A percentile compares a stretch with the other conserved stretches of the same genome.
Conservation (phyloP, 1,139 yeast species). For the Candida gigantensis region DNA sequence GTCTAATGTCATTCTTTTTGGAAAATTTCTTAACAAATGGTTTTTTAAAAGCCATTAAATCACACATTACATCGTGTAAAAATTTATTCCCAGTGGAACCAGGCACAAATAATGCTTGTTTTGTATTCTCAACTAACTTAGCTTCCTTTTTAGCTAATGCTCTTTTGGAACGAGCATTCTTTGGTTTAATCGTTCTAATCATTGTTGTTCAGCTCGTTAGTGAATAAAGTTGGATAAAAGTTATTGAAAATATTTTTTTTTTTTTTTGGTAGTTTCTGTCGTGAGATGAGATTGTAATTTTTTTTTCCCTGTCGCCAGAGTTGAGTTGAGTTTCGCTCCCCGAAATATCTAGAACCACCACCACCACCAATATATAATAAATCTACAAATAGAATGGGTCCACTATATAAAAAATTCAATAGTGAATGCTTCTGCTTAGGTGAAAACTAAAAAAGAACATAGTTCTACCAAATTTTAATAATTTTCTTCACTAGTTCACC, state of each 20-base stretch:
- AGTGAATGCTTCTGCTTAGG: no score
- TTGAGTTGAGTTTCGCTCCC: not conserved
- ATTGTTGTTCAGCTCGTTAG: no score
- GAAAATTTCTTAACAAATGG: constrained; percentile 86
- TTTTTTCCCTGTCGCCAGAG: not conserved
- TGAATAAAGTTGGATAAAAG: not conserved
- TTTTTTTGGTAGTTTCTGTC: constrained; percentile 3
- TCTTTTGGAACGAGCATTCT: constrained; percentile 94
- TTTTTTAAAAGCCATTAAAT: constrained; percentile 86
- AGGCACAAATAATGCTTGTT: constrained; percentile 87
- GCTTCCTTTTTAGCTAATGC: constrained; percentile 89
- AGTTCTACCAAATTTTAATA: no score
- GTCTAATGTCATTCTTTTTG: constrained; percentile 85
- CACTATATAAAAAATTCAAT: no score
- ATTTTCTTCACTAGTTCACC: no score
- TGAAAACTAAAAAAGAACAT: no score
- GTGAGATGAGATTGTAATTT: no score
- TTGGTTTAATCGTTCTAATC: constrained; percentile 78
- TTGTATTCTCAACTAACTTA: constrained; percentile 85
- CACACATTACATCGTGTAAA: constrained; percentile 87
- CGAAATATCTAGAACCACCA: not conserved
- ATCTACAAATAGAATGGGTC: no score
- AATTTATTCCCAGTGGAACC: constrained; percentile 81
- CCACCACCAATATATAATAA: no score
- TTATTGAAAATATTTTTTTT: not conserved